phyloP scores from a whole-genome alignment of 805 yeast genomes.

The Sugiyamaella floridensis region DNA sequence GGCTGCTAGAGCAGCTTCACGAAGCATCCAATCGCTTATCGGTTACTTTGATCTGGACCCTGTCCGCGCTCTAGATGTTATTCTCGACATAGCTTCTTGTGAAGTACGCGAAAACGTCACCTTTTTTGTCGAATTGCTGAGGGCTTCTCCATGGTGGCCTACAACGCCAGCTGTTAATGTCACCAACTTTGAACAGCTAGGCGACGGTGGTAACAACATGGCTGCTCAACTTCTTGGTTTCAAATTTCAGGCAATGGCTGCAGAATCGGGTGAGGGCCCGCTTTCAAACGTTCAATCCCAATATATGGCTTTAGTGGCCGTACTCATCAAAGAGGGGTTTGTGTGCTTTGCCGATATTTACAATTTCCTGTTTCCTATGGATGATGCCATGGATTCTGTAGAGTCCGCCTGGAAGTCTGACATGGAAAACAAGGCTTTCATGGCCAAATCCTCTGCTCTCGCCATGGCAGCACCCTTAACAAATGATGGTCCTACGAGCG shows the following conservation, averaged over 20 bases:
- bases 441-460: constrained; percentile 67
- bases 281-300: constrained; percentile 33
- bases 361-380: constrained; percentile 48
- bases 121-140: constrained; percentile 46
- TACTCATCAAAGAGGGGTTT: constrained; percentile 59
- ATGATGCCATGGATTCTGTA: constrained; percentile 39
- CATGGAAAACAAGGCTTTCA: constrained; percentile 48
- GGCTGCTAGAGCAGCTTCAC: constrained; percentile 33
- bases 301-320: constrained; percentile 41
- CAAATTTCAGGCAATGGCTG: constrained; percentile 31
- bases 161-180: constrained; percentile 29
- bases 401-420: constrained; percentile 41
- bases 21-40: constrained; percentile 49
- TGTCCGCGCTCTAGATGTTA: constrained; percentile 54
- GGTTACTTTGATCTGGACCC: constrained; percentile 78
- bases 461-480: constrained; percentile 82
- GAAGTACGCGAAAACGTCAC: constrained; percentile 38
- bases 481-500: constrained; percentile 37
- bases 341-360: constrained; percentile 57
- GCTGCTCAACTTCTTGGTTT: constrained; percentile 52
- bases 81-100: constrained; percentile 47
- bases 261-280: constrained; percentile 19
- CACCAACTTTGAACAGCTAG: constrained; percentile 23
- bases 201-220: constrained; percentile 48
- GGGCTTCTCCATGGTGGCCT: constrained; percentile 66